Percentiles rank a stretch among this genome's conserved stretches.
Evolutionary conservation across 805 yeast genomes (phyloP).

Genomic region (Cyberlindnera subsufficiens): DNA sequence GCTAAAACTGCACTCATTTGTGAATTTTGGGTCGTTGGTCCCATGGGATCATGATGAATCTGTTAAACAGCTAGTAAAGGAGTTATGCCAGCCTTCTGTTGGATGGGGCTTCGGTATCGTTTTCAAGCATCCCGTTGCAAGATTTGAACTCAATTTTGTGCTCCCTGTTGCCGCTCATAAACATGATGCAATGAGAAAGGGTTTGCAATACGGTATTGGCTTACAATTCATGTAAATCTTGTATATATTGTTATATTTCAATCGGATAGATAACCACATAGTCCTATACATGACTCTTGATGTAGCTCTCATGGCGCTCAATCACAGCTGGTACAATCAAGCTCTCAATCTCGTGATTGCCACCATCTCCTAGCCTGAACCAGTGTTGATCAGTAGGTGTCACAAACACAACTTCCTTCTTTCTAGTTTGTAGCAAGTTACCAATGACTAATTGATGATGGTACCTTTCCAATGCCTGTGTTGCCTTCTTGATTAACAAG

Average conservation of each 20-base stretch:
- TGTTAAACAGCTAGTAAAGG: constrained; percentile 15
- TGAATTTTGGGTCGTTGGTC: constrained; percentile 59
- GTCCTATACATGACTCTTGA: background rate
- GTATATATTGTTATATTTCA: background rate
- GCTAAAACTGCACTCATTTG: constrained; percentile 56
- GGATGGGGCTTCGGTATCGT: constrained; percentile 56
- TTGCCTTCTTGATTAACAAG: constrained; percentile 69
- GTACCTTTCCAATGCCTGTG: constrained; percentile 74
- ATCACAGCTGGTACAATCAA: constrained; percentile 76
- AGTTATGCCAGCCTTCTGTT: constrained; percentile 39
- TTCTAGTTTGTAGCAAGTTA: constrained; percentile 83
- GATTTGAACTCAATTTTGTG: constrained; percentile 61
- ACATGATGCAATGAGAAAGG: constrained; percentile 50
- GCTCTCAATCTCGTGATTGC: constrained; percentile 64
- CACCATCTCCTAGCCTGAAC: constrained; percentile 43
- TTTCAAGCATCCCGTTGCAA: constrained; percentile 57
- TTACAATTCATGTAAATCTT: constrained; percentile 41
- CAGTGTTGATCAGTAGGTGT: constrained; percentile 38
- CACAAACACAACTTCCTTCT: constrained; percentile 83
- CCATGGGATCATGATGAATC: constrained; percentile 29
- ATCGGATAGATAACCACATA: constrained; percentile 1
- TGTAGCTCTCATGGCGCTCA: constrained; percentile 38
- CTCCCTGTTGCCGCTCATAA: constrained; percentile 51
- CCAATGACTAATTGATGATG: constrained; percentile 95
- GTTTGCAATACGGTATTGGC: constrained; percentile 64